Percentiles rank a stretch among this genome's conserved stretches.
These are phyloP conservation scores for Penicillium sp. DNA, from an alignment of 2,329 filamentous ascomycete species.

Conservation along the genomic window DNA sequence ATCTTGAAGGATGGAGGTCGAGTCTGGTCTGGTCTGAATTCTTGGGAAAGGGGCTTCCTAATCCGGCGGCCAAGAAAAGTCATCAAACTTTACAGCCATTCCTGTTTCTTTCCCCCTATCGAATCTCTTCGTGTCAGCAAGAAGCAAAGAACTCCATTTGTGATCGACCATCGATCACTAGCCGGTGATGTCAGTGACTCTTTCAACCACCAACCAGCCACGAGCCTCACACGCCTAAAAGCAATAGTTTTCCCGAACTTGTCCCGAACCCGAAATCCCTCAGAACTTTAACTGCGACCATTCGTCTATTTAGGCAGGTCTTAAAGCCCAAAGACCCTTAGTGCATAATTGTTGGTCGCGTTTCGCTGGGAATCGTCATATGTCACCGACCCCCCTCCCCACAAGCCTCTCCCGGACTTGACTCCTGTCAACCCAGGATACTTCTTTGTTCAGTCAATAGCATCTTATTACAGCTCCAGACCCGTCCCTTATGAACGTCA, in stretches of 20 bases:
- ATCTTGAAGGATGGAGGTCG: no score
- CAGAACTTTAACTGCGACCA: background rate
- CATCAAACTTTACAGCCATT: no score
- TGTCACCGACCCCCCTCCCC: no score
- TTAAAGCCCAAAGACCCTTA: background rate
- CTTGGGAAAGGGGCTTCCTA: background rate
- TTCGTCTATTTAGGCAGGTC: background rate
- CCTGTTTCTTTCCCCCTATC: background rate
- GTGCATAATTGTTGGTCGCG: background rate
- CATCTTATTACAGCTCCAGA: background rate
- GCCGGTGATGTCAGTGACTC: background rate
- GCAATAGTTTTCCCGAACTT: background rate
- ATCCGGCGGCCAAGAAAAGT: background rate
- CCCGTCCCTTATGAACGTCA: background rate
- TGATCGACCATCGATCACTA: background rate
- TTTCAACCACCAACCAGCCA: background rate
- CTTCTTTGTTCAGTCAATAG: background rate
- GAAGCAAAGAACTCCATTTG: background rate
- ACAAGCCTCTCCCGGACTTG: no score
- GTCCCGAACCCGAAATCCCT: background rate
- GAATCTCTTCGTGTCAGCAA: background rate
- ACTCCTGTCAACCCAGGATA: no score
- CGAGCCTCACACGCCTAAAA: background rate
- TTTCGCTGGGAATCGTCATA: no score
- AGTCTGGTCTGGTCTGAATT: background rate